Evolutionary conservation across 2,329 filamentous ascomycete species (phyloP), one percentile per base, ranked within the genome.

Genomic region (Fusarium longipes): DNA sequence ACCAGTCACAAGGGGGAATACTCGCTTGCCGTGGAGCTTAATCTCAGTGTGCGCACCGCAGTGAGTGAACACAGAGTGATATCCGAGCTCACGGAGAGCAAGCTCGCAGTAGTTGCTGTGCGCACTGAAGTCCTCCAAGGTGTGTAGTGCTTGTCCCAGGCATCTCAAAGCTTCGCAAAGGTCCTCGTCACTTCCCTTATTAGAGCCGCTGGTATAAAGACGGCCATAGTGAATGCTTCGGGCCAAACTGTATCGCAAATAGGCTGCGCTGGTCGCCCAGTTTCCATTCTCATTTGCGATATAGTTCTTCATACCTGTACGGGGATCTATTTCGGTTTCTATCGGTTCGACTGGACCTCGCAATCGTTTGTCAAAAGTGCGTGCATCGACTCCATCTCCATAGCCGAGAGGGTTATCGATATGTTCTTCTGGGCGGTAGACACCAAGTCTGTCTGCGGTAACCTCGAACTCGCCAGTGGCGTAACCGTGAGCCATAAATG

Each of bases 221-320:
- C 92, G 86, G 15, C 92, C 92, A 71, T 87, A 93, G 78, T 95
- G 92, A 65, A 95, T 91, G 75, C 89, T 87, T 61, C 91, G 87
- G 15, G 84, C 84, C 64, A 96, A 83, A 71, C 91, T 93, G 79
- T 88, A 92, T 70, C 89, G 89, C 61, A 97, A 84, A 74, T 95
- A 97, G 36, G 92, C 94, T 9, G 92, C 83, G 66, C 93, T 97
- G 20, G 96, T 99, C 2, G 94, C 93, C 92, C 94, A 97, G 38
- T 87, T 86, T 6, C 93, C 93, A 15, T 81, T 83, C 77, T 98
- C 95, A 74, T 97, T 98, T 62, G 95, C 89, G 70, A 99, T 98
- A 78, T 99, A 99, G 77, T 98, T 98, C 80, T 98, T 99, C 95
- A 99, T 97, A n/a, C 94, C 94, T 1, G 92, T 96, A 8, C 86